Percentiles rank a stretch among this genome's conserved stretches.
These are phyloP conservation scores for Trichoderma asperelloides DNA, from an alignment of 495 filamentous ascomycete genomes.

Conservation along the genomic window DNA sequence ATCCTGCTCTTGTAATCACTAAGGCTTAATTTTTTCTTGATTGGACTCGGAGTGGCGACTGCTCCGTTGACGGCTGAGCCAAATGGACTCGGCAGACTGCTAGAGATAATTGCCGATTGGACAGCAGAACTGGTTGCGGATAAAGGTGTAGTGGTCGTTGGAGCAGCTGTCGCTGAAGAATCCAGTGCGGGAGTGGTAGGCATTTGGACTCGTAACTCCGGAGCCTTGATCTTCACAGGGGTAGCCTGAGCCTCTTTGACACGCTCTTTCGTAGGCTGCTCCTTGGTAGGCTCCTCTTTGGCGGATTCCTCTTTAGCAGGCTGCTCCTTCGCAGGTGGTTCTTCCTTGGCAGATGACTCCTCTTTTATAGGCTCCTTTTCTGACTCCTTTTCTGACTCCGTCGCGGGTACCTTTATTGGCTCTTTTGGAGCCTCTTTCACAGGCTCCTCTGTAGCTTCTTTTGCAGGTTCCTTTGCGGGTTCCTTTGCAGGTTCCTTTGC, in stretches of 20 bases:
- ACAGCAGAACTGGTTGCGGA: slow-evolving; percentile 33
- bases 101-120: slow-evolving; percentile 44
- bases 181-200: slow-evolving; percentile 37
- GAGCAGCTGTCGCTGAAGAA: slow-evolving; percentile 18
- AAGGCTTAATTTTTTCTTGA: slow-evolving; percentile 65
- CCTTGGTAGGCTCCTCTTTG: not conserved
- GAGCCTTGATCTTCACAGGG: slow-evolving; percentile 26
- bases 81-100: slow-evolving; percentile 29
- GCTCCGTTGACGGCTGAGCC: slow-evolving; percentile 34
- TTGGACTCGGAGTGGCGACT: slow-evolving; percentile 47
- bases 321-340: too few species aligned
- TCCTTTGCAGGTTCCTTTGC: too few species aligned
- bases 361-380: too few species aligned
- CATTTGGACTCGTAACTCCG: slow-evolving; percentile 43
- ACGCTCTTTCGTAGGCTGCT: not conserved
- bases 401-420: too few species aligned
- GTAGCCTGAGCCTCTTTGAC: not conserved
- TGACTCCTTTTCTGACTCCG: too few species aligned
- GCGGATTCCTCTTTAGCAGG: too few species aligned
- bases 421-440: too few species aligned
- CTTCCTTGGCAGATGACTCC: too few species aligned
- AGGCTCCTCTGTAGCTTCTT: too few species aligned
- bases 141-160: slow-evolving; percentile 31
- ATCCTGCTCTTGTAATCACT: slow-evolving; percentile 58
- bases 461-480: too few species aligned